Conservation (phyloP, 306 rosid genomes). For the Neltuma alba region DNA sequence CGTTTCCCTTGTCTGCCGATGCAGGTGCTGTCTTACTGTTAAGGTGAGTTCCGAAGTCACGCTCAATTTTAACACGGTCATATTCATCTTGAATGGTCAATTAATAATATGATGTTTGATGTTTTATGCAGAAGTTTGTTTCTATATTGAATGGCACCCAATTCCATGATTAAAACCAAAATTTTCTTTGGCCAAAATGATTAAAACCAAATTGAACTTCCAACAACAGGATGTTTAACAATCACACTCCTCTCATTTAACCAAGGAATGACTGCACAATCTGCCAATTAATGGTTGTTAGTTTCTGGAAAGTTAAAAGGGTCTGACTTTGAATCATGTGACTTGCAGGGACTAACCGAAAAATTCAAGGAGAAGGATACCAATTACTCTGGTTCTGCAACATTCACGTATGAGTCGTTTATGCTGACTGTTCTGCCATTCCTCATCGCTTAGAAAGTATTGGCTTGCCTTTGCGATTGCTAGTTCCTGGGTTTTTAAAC, state of each 20-base stretch:
- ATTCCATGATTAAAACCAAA: background rate
- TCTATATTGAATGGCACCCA: background rate
- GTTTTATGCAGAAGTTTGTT: background rate
- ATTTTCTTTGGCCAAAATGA: too few species aligned
- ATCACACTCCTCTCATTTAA: background rate
- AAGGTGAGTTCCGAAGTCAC: conserved; percentile 61
- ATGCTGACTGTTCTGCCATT: conserved; percentile 97
- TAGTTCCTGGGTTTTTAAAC: background rate
- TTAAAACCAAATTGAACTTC: background rate
- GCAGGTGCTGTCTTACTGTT: conserved; percentile 98
- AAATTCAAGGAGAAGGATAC: conserved; percentile 96
- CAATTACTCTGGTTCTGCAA: conserved; percentile 70
- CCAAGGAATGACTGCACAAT: background rate
- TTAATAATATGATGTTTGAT: background rate
- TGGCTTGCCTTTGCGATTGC: conserved; percentile 11
- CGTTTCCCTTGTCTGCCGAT: conserved; percentile 39
- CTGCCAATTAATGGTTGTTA: background rate
- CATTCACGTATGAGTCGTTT: conserved; percentile 82
- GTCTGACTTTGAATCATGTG: conserved; percentile 20
- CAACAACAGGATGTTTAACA: background rate
- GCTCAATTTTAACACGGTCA: conserved; percentile 6
- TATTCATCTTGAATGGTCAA: background rate
- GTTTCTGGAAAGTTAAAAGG: background rate
- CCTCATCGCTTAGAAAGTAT: conserved; percentile 65
- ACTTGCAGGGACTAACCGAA: conserved; percentile 88